These are phyloP conservation scores for Beauveria brongniartii DNA, from an alignment of 2,329 filamentous ascomycete species.

Conservation along the genomic window DNA sequence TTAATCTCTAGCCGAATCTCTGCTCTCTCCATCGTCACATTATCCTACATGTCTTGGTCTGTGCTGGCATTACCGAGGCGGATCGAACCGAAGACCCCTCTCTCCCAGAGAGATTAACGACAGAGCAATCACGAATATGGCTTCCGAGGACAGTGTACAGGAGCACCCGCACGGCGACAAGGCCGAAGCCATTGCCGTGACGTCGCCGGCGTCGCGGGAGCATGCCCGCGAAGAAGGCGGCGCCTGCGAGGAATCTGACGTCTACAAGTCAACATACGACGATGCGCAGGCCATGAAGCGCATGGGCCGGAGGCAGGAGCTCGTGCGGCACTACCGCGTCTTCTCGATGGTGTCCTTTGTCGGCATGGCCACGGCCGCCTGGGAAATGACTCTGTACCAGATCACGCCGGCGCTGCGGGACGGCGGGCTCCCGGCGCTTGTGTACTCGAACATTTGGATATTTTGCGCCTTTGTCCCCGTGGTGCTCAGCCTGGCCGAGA, in stretches of 20 bases:
- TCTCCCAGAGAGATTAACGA: not conserved
- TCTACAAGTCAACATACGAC: constrained; percentile 6
- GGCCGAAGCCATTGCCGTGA: not conserved
- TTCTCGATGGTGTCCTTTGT: constrained; percentile 12
- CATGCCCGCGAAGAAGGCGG: not conserved
- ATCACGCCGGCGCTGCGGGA: constrained; percentile 9
- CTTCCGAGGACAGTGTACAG: not conserved
- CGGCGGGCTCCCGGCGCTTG: constrained; percentile 2
- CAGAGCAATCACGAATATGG: not conserved
- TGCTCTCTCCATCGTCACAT: no score
- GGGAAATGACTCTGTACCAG: constrained; percentile 8
- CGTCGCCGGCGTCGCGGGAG: not conserved
- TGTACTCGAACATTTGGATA: constrained; percentile 8
- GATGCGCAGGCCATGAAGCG: constrained; percentile 5
- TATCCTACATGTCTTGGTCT: not conserved
- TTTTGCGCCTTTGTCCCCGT: constrained; percentile 8
- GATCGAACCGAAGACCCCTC: not conserved
- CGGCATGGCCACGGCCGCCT: constrained; percentile 9
- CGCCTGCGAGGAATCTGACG: not conserved
- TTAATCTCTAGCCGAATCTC: not conserved
- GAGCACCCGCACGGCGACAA: not conserved
- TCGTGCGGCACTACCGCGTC: constrained; percentile 9
- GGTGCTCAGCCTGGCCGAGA: constrained; percentile 10
- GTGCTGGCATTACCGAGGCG: not conserved
- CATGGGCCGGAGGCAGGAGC: constrained; percentile 9